Evolutionary conservation across 2,329 filamentous ascomycete species (phyloP).

Genomic region (Clarireedia monteithiana): DNA sequence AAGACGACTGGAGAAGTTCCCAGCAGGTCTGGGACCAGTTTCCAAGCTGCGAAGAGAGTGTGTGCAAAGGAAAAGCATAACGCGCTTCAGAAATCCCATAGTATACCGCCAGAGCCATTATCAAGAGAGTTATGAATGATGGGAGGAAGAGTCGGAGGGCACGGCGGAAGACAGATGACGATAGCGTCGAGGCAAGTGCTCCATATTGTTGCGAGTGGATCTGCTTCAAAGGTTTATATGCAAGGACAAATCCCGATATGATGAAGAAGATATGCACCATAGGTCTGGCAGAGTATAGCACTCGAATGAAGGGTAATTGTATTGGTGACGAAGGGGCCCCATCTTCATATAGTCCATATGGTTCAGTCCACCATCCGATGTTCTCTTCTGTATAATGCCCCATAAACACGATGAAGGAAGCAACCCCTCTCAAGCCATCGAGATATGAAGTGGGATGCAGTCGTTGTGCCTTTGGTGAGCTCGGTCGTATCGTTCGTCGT

Average conservation of each 20-base stretch:
- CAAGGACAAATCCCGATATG: constrained; percentile 42
- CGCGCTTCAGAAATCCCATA: constrained; percentile 39
- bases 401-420: constrained; percentile 40
- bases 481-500: constrained; percentile 23
- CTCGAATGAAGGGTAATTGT: constrained; percentile 38
- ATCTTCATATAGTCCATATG: constrained; percentile 27
- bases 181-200: constrained; percentile 33
- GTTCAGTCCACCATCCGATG: constrained; percentile 31
- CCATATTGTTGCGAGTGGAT: constrained; percentile 34
- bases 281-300: constrained; percentile 38
- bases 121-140: constrained; percentile 36
- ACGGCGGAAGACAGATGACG: constrained; percentile 40
- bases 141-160: constrained; percentile 40
- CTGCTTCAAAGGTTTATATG: constrained; percentile 36
- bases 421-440: constrained; percentile 42
- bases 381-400: constrained; percentile 38
- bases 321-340: constrained; percentile 32
- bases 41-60: constrained; percentile 34
- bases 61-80: constrained; percentile 31
- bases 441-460: constrained; percentile 36
- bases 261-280: constrained; percentile 47
- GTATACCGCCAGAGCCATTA: constrained; percentile 38
- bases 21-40: constrained; percentile 35
- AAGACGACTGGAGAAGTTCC: constrained; percentile 22
- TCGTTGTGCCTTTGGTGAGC: constrained; percentile 17